These are phyloP conservation scores for Pyrenula massariospora DNA, from an alignment of 495 filamentous ascomycete species.

Conservation along the genomic window DNA sequence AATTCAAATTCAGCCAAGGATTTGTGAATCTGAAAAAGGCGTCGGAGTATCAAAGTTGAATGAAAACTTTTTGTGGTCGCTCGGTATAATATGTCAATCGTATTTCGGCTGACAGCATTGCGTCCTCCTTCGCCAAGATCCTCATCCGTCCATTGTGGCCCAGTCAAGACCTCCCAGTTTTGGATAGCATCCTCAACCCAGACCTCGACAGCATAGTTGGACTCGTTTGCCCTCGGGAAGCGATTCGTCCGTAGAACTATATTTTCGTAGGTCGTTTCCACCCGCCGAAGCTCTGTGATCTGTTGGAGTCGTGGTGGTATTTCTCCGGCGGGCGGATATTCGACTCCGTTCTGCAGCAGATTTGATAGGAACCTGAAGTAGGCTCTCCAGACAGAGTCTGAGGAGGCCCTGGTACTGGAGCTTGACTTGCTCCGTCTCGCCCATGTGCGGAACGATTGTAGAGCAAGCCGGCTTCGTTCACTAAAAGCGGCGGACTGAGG, in stretches of 20 bases:
- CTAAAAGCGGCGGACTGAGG: constrained; percentile 9
- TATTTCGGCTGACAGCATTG: constrained; percentile 53
- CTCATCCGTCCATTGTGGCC: constrained; percentile 58
- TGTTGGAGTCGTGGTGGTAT: constrained; percentile 49
- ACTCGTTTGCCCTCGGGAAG: constrained; percentile 73
- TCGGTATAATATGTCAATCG: constrained; percentile 72
- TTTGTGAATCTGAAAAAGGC: constrained; percentile 80
- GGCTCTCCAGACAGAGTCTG: constrained; percentile 50
- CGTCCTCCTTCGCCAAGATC: constrained; percentile 73
- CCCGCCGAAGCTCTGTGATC: constrained; percentile 56
- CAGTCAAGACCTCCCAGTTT: constrained; percentile 77
- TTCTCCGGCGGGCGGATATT: constrained; percentile 19
- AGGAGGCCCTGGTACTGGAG: constrained; percentile 32
- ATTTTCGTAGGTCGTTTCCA: constrained; percentile 64
- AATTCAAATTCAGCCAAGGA: constrained; percentile 79
- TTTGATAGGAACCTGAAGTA: constrained; percentile 68
- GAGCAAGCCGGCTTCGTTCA: constrained; percentile 21
- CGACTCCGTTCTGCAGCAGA: constrained; percentile 28
- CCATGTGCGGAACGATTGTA: constrained; percentile 29
- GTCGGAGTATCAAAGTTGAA: constrained; percentile 73
- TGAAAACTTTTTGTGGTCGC: constrained; percentile 89
- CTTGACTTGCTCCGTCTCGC: constrained; percentile 8
- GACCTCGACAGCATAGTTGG: constrained; percentile 61
- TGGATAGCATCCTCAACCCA: constrained; percentile 69
- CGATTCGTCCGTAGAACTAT: constrained; percentile 58